Conservation (phyloP, 257 asterid species). For the Lavandula angustifolia region DNA sequence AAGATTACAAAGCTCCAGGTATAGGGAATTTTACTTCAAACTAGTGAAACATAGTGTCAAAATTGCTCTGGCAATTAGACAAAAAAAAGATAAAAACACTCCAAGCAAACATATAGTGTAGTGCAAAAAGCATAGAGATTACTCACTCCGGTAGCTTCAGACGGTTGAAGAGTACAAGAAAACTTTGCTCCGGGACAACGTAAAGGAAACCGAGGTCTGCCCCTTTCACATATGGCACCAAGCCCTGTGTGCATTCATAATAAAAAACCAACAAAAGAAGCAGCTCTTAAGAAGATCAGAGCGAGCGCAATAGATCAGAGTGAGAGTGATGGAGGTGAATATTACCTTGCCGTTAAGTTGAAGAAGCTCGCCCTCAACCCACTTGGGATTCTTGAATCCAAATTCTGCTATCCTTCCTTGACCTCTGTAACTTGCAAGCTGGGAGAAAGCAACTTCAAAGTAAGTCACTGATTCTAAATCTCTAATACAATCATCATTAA, state of each 20-base stretch:
- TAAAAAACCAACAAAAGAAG: neutral
- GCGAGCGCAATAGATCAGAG: neutral
- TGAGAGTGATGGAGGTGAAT: neutral
- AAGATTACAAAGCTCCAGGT: constrained; percentile 31
- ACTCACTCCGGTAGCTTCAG: constrained; percentile 75
- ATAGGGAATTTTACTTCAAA: constrained; percentile 10
- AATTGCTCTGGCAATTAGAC: constrained; percentile 22
- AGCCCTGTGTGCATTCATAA: constrained; percentile 48
- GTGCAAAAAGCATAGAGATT: neutral
- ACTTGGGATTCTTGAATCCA: constrained; percentile 78
- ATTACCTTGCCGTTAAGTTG: constrained; percentile 89
- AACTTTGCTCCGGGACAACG: constrained; percentile 85
- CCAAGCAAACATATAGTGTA: constrained; percentile 1
- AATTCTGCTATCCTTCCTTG: constrained; percentile 92
- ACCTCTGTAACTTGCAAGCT: constrained; percentile 87
- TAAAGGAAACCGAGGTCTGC: constrained; percentile 96
- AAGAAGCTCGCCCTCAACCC: constrained; percentile 97
- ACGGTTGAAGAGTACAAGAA: constrained; percentile 89
- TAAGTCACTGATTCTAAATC: constrained; percentile 18
- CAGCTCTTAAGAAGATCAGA: neutral
- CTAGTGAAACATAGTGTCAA: constrained; percentile 28
- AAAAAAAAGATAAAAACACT: constrained; percentile 9
- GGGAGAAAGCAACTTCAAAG: constrained; percentile 30
- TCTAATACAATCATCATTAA: too few relatives aligned
- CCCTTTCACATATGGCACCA: constrained; percentile 80